Base-by-base conservation (phyloP, 2,329 filamentous ascomycete species). In the Dothideomycetes sp. region DNA sequence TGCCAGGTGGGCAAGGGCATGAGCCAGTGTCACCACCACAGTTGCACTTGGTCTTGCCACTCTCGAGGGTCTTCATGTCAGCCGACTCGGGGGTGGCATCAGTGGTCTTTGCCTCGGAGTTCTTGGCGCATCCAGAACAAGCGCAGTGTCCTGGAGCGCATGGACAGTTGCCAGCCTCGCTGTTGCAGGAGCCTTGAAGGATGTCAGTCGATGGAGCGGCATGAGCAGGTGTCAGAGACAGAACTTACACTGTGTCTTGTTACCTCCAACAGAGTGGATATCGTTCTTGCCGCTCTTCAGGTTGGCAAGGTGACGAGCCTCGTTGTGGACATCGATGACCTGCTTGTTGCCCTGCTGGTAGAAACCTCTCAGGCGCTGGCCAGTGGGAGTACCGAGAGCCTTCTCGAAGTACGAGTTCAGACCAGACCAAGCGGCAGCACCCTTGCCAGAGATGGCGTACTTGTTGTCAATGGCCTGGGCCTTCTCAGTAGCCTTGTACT, bases 391-490 rank as follows among this genome's bases (percentile, higher is more conserved):
- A 59, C 74, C 81, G 43, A 80, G 70, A 2, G 89, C 89, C 74
- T 93, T 93, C 67, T 96, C 89, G 58, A 95, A 96, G 75, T 96
- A 98, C 10, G 82, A 86, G 62, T 71, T 71, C 46, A 96, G 61
- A 23, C 85, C 83, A 29, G 71, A 70, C 70, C 73, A 80, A 45
- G 72, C 75, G 45, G 65, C 73, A 56, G 70, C 76, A 48, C 84
- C 86, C 57, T 82, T 83, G 52, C 80, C 72, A 41, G 76, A 76
- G 57, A 96, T 78, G 53, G 83, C 82, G 65, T 94, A 94, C 62
- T 76, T 85, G 62, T 82, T 73, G 60, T 98, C 89, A 39, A 89
- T 74, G 2, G 81, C 80, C 66, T 80, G 82, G 47, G 88, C 88
- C 54, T 82, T 85, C 62, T 95, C 86, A 30, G 78, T 82, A 38